These are phyloP conservation scores for Rhinocladiella similis DNA, from an alignment of 2,329 filamentous ascomycete genomes.

Conservation along the genomic window DNA sequence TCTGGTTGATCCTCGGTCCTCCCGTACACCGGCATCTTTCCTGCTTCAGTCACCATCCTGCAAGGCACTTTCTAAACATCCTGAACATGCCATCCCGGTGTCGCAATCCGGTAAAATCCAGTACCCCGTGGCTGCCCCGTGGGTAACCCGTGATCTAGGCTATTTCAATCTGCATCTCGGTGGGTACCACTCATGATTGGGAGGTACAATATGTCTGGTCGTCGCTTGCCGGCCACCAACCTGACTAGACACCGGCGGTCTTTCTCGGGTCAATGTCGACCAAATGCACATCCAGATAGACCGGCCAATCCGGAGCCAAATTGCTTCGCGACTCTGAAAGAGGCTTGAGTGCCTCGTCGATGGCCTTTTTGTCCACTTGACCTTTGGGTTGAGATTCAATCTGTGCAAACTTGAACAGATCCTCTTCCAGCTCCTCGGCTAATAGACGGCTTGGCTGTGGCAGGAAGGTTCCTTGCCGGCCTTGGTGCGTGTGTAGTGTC, in stretches of 20 bases:
- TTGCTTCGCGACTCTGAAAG: constrained; percentile 32
- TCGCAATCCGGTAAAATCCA: no score
- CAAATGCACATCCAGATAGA: constrained; percentile 44
- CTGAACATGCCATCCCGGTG: no score
- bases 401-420: constrained; percentile 43
- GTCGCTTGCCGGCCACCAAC: background rate
- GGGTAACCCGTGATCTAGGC: no score
- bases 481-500: constrained; percentile 47
- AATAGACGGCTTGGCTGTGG: constrained; percentile 45
- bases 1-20: background rate
- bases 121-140: no score
- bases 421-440: constrained; percentile 50
- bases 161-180: no score
- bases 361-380: constrained; percentile 43
- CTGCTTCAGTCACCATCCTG: constrained; percentile 6
- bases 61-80: no score
- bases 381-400: constrained; percentile 39
- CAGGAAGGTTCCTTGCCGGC: constrained; percentile 38
- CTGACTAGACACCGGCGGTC: constrained; percentile 10
- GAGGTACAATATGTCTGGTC: background rate
- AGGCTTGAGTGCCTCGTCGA: constrained; percentile 36
- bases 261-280: constrained; percentile 35
- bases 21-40: constrained; percentile 22
- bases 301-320: constrained; percentile 46
- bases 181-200: background rate